Percentiles rank a stretch among this genome's conserved stretches.
These are phyloP conservation scores for Globisporangium recalcitrans DNA, from an alignment of 352 stramenopile genomes.

Conservation along the genomic window DNA sequence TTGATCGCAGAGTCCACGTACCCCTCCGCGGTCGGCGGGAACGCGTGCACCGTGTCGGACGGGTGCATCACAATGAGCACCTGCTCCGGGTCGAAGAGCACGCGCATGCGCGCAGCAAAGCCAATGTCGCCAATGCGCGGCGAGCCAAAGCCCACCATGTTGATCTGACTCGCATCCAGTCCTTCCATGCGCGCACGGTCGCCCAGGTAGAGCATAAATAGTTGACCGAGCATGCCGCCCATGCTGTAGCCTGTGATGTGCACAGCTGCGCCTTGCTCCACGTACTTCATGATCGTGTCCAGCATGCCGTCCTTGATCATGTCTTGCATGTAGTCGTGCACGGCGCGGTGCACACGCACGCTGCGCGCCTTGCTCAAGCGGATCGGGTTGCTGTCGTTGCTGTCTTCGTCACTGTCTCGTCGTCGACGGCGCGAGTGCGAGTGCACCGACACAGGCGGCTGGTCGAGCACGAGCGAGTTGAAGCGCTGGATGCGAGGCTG, in stretches of 20 bases:
- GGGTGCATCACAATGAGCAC: conserved; percentile 84
- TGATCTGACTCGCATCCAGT: conserved; percentile 74
- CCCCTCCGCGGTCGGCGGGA: conserved; percentile 73
- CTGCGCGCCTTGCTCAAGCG: conserved; percentile 46
- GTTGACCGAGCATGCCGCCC: conserved; percentile 74
- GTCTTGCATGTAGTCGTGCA: conserved; percentile 81
- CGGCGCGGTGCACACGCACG: conserved; percentile 73
- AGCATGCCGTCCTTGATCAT: conserved; percentile 79
- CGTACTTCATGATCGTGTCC: conserved; percentile 69
- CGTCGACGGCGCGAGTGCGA: conserved; percentile 49
- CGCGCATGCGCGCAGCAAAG: conserved; percentile 63
- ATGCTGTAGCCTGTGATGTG: conserved; percentile 86
- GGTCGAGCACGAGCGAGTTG: conserved; percentile 63
- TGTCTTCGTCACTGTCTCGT: conserved; percentile 54
- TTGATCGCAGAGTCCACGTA: conserved; percentile 79
- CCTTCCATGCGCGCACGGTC: conserved; percentile 72
- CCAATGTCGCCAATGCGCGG: conserved; percentile 73
- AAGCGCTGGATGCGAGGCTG: conserved; percentile 56
- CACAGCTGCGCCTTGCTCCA: conserved; percentile 62
- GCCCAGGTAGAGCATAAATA: conserved; percentile 76
- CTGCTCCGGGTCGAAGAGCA: conserved; percentile 77
- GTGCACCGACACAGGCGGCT: conserved; percentile 46
- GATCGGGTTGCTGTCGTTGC: conserved; percentile 42
- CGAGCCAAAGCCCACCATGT: conserved; percentile 80
- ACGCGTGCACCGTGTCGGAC: conserved; percentile 76